Conservation (phyloP, 495 filamentous ascomycete species). For the Staphylotrichum tortipilum region DNA sequence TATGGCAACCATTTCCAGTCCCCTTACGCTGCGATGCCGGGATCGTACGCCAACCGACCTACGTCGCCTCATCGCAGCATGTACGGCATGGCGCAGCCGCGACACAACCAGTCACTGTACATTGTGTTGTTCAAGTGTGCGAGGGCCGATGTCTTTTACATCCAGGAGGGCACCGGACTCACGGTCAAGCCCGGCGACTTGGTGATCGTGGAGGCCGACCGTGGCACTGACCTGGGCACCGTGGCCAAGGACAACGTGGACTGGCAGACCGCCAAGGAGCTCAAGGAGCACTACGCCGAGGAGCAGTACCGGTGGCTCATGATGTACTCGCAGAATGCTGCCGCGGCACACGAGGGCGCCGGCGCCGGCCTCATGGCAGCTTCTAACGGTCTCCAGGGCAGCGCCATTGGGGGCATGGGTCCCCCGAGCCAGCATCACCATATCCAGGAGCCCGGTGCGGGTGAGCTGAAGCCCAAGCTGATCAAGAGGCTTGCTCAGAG, state of each 20-base stretch:
- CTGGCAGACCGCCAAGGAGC: slow-evolving; percentile 71
- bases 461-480: slow-evolving; percentile 85
- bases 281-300: slow-evolving; percentile 81
- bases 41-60: slow-evolving; percentile 47
- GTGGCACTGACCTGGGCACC: slow-evolving; percentile 91
- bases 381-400: slow-evolving; percentile 52
- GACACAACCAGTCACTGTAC: slow-evolving; percentile 75
- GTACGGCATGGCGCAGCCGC: slow-evolving; percentile 56
- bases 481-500: slow-evolving; percentile 88
- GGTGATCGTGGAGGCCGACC: slow-evolving; percentile 95
- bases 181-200: slow-evolving; percentile 83
- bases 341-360: slow-evolving; percentile 47
- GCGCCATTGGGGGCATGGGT: slow-evolving; percentile 67
- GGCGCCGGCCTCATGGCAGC: slow-evolving; percentile 48
- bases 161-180: slow-evolving; percentile 88
- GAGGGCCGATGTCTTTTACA: slow-evolving; percentile 90
- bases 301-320: slow-evolving; percentile 96
- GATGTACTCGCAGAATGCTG: slow-evolving; percentile 82
- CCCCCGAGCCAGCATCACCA: slow-evolving; percentile 56
- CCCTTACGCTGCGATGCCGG: slow-evolving; percentile 39
- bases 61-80: slow-evolving; percentile 50
- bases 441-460: slow-evolving; percentile 61
- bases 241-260: slow-evolving; percentile 77
- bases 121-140: slow-evolving; percentile 94
- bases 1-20: slow-evolving; percentile 33